Evolutionary conservation across 257 asterid genomes (phyloP), one percentile per base, ranked within the genome.

Genomic region (Paulownia fortunei): DNA sequence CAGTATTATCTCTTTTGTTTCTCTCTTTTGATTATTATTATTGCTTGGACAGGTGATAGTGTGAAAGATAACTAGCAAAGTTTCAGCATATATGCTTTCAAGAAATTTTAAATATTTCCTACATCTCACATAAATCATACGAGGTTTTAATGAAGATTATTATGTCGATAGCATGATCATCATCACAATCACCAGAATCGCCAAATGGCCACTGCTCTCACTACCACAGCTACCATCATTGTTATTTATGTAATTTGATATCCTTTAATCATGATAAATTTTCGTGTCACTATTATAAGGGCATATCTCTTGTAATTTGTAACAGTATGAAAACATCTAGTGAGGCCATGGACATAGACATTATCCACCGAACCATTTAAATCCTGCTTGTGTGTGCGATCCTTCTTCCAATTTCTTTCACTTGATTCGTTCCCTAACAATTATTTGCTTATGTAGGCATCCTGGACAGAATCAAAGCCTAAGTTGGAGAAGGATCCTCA

Each of bases 401-500:
- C 66, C 76, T 60, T 44, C 39, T 58, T 32, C 21, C 60, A 18
- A 37, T 23, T 7, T 6, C 64, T 42, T 68, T 76, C 12, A 44
- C 74, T 65, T 73, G 24, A 73, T 42, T 60, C n/a, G 3, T 44
- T 21, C 47, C n/a, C 58, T 39, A 24, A 36, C 49, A 61, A n/a
- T 8, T 64, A 41, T 59, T 62, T 65, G 30, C 56, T 59, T 58
- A 76, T 67, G 32, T 67, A 95, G 99, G 97, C 99, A 39, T 89
- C 97, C 81, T 95, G 97, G 98, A 90, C 97, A 56, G 97, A 93
- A 77, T 88, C 96, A 62, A 95, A 89, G 88, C 77, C 93, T 32
- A 95, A 93, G 89, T 76, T 95, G 91, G 99, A 93, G 82, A 93
- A 90, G 91, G 99, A 95, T 83, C 97, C 99, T 78, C 99, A 95